These are phyloP conservation scores for Syzygium aqueum DNA, from an alignment of 345 rosid genomes.

Conservation along the genomic window DNA sequence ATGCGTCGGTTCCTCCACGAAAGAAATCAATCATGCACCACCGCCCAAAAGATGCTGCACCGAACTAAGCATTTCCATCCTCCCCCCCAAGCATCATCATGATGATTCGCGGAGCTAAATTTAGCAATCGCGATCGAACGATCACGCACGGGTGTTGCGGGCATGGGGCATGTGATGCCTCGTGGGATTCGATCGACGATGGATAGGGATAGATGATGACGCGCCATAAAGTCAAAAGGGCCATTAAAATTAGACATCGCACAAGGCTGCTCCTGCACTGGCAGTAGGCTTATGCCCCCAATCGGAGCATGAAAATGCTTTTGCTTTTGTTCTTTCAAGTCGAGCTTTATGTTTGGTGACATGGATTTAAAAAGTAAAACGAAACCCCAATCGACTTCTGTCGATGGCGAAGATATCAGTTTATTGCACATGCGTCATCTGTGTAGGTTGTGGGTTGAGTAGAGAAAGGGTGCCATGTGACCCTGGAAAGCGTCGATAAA, in stretches of 20 bases:
- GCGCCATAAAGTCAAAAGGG: background rate
- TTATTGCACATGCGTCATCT: background rate
- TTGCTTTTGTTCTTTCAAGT: background rate
- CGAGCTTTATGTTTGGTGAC: background rate
- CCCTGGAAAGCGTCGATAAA: background rate
- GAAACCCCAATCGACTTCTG: background rate
- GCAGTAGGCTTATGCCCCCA: background rate
- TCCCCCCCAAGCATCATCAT: background rate
- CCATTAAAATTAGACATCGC: background rate
- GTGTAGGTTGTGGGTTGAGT: background rate
- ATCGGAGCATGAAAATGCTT: background rate
- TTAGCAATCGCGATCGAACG: background rate
- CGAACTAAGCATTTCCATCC: background rate
- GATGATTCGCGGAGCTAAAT: background rate
- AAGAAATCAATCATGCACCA: background rate
- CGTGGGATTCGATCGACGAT: background rate
- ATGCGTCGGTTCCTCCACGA: background rate
- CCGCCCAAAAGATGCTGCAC: too few relatives aligned
- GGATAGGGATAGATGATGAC: background rate
- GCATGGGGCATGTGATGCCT: background rate
- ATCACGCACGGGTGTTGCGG: background rate
- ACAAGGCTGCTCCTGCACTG: background rate
- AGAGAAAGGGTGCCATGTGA: background rate
- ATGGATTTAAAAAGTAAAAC: background rate
- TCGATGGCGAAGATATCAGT: background rate